phyloP scores from a whole-genome alignment of 1,284 basidiomycete species.

The Tilletia caries region DNA sequence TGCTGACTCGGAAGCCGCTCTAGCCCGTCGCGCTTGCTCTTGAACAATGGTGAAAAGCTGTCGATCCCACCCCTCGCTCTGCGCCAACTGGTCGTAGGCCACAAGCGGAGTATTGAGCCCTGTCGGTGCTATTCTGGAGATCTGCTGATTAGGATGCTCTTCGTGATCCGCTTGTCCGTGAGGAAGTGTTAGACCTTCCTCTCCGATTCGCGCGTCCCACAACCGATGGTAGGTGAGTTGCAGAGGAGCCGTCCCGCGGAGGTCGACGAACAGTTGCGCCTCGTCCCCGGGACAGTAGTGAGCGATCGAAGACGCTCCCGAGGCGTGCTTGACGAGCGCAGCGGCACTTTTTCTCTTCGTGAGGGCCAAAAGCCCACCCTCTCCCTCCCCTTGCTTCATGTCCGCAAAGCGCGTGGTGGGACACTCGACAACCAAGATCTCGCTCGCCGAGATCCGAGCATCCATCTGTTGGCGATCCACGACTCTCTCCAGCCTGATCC shows the following conservation, averaged over 20 bases:
- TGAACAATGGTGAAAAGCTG: conserved; percentile 7
- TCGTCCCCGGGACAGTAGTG: conserved; percentile 46
- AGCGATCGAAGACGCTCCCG: not conserved
- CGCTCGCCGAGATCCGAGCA: conserved; percentile 33
- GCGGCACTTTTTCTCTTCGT: not conserved
- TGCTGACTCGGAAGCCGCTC: not conserved
- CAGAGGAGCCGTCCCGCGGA: conserved; percentile 45
- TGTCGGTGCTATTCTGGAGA: conserved; percentile 11
- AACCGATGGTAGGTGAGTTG: conserved; percentile 37
- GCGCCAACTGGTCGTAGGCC: conserved; percentile 15
- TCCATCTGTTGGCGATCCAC: conserved; percentile 42
- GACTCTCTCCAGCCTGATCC: conserved; percentile 44
- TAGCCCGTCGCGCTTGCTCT: not conserved
- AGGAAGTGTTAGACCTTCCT: conserved; percentile 20
- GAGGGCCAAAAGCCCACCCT: conserved; percentile 2
- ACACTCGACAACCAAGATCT: conserved; percentile 46
- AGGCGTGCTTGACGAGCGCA: not conserved
- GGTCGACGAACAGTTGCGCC: conserved; percentile 33
- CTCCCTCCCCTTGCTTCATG: not conserved
- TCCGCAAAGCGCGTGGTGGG: conserved; percentile 38
- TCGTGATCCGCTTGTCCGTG: conserved; percentile 25
- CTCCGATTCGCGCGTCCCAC: conserved; percentile 21
- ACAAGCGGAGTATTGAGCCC: conserved; percentile 11
- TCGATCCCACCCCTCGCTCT: conserved; percentile 3
- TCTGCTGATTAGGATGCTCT: conserved; percentile 23